Base-by-base conservation (phyloP, 2,329 filamentous ascomycete genomes). In the Aspergillus carbonarius region DNA sequence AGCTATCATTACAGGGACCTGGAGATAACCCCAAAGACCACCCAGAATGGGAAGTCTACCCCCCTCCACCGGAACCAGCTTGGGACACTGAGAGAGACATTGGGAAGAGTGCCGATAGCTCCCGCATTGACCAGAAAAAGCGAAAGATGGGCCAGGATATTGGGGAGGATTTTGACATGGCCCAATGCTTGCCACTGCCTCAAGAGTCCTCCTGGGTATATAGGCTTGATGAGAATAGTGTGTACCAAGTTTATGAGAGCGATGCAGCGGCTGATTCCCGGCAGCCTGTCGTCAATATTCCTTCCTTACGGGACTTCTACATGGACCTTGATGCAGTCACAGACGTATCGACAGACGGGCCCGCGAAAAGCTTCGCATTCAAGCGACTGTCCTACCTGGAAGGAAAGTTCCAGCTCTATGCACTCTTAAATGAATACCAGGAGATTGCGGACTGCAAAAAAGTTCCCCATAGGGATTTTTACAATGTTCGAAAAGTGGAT, bases 371-470 rank as follows among this genome's bases (percentile, higher is more conserved):
- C 70, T 98, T 98, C 75, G 93, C 95, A 1, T 99, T 96, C 75
- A 88, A 93, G 55, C 88, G 96, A 10, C 82, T 99, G 49, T 93
- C 96, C 68, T 99, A 98, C 72, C 81, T 99, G 8, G 95, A 99
- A 78, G 93, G 92, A 60, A 97, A 97, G 72, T 99, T 96, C 78
- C 96, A 97, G 72, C 83, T 99, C 20, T 97, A 99, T 72, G 86
- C 88, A 20, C 84, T 99, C 30, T 80, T 98, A 59, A 98, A 99
- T 72, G 95, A 97, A 74, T 98, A 98, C 67, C 93, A 98, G 72
- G 95, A 99, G 76, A 95, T 96, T 54, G 93, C 95, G 59, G 95
- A 99, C 79, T 97, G 91, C 74, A 99, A 99, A 76, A 93, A 91
- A 68, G 95, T 98, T 55, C 95, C 95, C 2, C 95, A 99, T 76